phyloP scores from a whole-genome alignment of 2,329 filamentous ascomycete genomes.

The Xylariaceae sp. region DNA sequence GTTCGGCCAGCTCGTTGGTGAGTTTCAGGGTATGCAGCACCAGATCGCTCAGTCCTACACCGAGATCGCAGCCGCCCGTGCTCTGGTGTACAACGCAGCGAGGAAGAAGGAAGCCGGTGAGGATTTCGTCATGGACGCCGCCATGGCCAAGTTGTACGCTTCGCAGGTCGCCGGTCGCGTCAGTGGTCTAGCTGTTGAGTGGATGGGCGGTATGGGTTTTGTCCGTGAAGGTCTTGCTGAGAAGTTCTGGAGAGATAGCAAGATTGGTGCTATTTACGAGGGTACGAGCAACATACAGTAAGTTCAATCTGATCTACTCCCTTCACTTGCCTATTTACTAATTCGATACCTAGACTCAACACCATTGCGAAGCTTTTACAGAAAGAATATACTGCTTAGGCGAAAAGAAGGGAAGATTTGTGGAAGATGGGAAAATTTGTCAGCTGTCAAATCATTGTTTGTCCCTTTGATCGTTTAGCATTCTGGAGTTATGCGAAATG shows the following conservation, averaged over 20 bases:
- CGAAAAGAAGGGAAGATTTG: no score
- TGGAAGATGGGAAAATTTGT: no score
- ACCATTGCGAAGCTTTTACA: constrained; percentile 61
- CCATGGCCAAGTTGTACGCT: constrained; percentile 96
- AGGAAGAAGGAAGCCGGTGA: constrained; percentile 97
- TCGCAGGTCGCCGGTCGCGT: constrained; percentile 90
- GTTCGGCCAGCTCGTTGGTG: constrained; percentile 87
- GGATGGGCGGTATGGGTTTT: constrained; percentile 99
- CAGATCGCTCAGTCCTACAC: constrained; percentile 95
- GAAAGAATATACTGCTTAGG: constrained; percentile 53
- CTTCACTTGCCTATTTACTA: constrained; percentile 14
- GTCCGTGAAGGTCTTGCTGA: constrained; percentile 93
- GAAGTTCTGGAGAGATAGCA: constrained; percentile 97
- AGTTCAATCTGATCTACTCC: constrained; percentile 25
- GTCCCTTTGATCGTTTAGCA: no score
- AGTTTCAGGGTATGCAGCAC: constrained; percentile 99
- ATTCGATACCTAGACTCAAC: constrained; percentile 45
- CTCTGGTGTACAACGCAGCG: constrained; percentile 91
- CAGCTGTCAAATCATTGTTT: no score
- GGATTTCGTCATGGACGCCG: constrained; percentile 91
- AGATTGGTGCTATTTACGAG: constrained; percentile 98
- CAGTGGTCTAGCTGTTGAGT: constrained; percentile 83
- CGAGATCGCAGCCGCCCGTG: constrained; percentile 86
- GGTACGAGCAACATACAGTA: constrained; percentile 77
- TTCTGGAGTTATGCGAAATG: no score